Conservation (phyloP, 2,329 filamentous ascomycete genomes). For the Alternaria gaisen region DNA sequence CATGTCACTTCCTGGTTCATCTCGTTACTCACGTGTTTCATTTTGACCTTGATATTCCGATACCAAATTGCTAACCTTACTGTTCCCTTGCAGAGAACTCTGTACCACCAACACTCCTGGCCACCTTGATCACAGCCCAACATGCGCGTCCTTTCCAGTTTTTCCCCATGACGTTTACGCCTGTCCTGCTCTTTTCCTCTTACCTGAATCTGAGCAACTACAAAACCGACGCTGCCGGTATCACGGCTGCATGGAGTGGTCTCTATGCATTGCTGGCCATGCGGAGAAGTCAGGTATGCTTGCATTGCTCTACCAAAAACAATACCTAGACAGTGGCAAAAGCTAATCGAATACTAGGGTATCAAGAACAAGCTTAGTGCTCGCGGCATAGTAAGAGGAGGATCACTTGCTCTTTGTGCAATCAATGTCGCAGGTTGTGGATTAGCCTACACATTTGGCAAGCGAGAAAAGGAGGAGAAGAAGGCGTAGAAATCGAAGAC, state of each 20-base stretch:
- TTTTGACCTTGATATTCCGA: neutral
- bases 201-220: slow-evolving; percentile 71
- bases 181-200: slow-evolving; percentile 70
- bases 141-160: slow-evolving; percentile 72
- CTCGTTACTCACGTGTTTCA: slow-evolving; percentile 14
- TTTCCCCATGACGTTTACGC: slow-evolving; percentile 73
- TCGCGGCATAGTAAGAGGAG: slow-evolving; percentile 62
- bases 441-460: slow-evolving; percentile 61
- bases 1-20: neutral
- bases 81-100: slow-evolving; percentile 62
- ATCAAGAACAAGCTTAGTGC: slow-evolving; percentile 60
- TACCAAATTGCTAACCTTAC: slow-evolving; percentile 11
- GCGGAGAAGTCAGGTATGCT: slow-evolving; percentile 60
- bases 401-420: slow-evolving; percentile 60
- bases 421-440: slow-evolving; percentile 62
- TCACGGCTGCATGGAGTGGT: slow-evolving; percentile 71
- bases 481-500: slow-evolving; percentile 11
- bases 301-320: neutral
- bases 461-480: slow-evolving; percentile 49
- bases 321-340: neutral
- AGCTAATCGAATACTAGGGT: slow-evolving; percentile 33
- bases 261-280: slow-evolving; percentile 70
- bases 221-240: slow-evolving; percentile 69
- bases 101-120: slow-evolving; percentile 70
- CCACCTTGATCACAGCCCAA: slow-evolving; percentile 72